Evolutionary conservation across 768 basidiomycete genomes (phyloP), one percentile per base, ranked within the genome.

Genomic region (Tulasnella sp.): DNA sequence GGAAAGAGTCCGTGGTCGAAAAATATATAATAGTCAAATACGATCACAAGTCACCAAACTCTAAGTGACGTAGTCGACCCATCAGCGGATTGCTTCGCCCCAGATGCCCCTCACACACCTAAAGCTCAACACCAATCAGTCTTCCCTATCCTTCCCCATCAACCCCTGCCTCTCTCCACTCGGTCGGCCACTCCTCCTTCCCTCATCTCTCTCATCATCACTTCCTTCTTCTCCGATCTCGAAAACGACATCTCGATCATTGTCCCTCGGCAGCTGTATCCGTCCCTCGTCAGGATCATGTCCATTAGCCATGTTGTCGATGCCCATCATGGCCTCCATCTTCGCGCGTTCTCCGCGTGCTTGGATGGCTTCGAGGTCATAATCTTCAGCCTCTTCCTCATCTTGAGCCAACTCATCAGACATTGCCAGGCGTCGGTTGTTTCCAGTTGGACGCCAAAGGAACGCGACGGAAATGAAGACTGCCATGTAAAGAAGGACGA

Each of bases 351-450:
- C 84, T 1, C 88, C 87, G 44, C 92, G 91, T 75, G 83, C 86
- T 82, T 91, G 89, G 77, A 96, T 87, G 19, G 92, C 87, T 82
- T 96, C 95, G 38, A 95, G 87, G 83, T 96, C 95, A 83, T 95
- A 97, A 83, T 96, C 93, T 84, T 98, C 94, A 0, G 95, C 97
- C 82, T 97, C 96, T 82, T 93, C 92, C 83, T 97, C 95, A 83
- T 96, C 93, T 86, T 97, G 96, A 36, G 98, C 95, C 76, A 99
- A 86, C 87, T 99, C 98, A 81, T 98, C 97, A 36, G 95, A 97
- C 93, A 98, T 96, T 46, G 95, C 92, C 81, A 99, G 91, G 84
- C 94, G 91, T 87, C 93, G 89, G 88, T 97, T 96, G 84, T 94
- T 91, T 56, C 88, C 90, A 27, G 93, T 92, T 38, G 98, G 98